Percentiles rank a stretch among this genome's conserved stretches.
These are phyloP conservation scores for Lactarius akahatsu DNA, from an alignment of 768 basidiomycete species.

Conservation along the genomic window DNA sequence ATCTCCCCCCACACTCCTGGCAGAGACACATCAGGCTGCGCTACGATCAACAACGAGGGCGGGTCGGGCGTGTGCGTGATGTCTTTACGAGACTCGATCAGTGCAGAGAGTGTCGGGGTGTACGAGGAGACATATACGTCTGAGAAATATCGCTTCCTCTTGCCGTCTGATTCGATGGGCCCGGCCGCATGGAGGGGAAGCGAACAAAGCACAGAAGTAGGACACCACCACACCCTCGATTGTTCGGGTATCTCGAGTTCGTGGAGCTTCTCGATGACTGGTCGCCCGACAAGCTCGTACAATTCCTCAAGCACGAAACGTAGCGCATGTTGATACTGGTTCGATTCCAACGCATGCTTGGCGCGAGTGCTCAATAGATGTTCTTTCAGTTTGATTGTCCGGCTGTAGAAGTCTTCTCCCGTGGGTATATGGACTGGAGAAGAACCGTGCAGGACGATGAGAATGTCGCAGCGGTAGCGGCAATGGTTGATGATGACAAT, in stretches of 20 bases:
- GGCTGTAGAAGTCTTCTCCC: not conserved
- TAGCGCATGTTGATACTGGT: not conserved
- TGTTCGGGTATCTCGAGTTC: conserved; percentile 18
- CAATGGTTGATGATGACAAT: conserved; percentile 21
- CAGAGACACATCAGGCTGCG: conserved; percentile 5
- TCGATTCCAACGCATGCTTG: not conserved
- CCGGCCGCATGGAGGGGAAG: conserved; percentile 28
- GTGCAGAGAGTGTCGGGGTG: conserved; percentile 19
- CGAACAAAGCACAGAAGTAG: conserved; percentile 22
- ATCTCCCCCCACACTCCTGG: conserved; percentile 12
- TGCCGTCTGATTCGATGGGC: conserved; percentile 5
- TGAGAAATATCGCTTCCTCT: conserved; percentile 5
- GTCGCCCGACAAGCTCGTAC: conserved; percentile 15
- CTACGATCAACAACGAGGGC: conserved; percentile 8
- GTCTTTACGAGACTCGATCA: conserved; percentile 16
- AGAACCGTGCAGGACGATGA: conserved; percentile 12
- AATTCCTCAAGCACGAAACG: conserved; percentile 15
- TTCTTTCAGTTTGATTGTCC: conserved; percentile 1
- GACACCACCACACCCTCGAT: conserved; percentile 27
- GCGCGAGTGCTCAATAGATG: conserved; percentile 1
- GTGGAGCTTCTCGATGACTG: conserved; percentile 4
- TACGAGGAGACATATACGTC: conserved; percentile 24
- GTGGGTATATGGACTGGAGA: conserved; percentile 15
- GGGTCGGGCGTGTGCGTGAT: not conserved
- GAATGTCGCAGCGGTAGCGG: conserved; percentile 14